These are phyloP conservation scores for Alternaria brassicae DNA, from an alignment of 2,329 filamentous ascomycete genomes.

Conservation along the genomic window DNA sequence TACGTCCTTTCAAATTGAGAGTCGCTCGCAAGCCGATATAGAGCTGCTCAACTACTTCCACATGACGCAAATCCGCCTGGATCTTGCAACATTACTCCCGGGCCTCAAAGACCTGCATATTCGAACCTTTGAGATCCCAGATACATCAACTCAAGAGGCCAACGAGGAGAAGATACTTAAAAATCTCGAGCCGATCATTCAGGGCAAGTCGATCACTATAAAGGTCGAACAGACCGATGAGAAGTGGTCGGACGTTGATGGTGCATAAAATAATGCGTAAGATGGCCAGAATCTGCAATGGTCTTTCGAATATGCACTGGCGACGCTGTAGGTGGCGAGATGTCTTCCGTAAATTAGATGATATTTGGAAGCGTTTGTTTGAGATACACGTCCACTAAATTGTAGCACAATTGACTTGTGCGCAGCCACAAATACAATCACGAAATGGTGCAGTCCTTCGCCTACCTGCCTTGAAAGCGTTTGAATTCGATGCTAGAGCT, in stretches of 20 bases:
- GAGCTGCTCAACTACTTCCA: not conserved
- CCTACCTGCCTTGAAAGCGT: not conserved
- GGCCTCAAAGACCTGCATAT: not conserved
- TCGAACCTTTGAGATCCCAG: not conserved
- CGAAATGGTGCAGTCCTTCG: too few relatives aligned
- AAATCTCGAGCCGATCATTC: not conserved
- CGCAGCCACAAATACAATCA: too few relatives aligned
- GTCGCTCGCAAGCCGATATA: not conserved
- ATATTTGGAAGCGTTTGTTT: too few relatives aligned
- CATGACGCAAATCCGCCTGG: not conserved
- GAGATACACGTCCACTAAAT: too few relatives aligned
- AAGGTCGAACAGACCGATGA: not conserved
- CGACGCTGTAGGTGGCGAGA: too few relatives aligned
- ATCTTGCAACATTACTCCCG: not conserved
- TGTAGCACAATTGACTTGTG: too few relatives aligned
- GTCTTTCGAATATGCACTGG: not conserved
- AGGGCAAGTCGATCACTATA: not conserved
- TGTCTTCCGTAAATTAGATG: not conserved
- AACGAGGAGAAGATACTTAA: not conserved
- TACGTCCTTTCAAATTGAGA: not conserved
- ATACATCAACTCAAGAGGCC: not conserved
- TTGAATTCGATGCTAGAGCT: not conserved
- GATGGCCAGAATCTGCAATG: not conserved
- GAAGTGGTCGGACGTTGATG: not conserved
- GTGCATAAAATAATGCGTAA: not conserved